Percentiles rank a stretch among this genome's conserved stretches.
Conservation (phyloP, 164 flowering plant species). For the Liriodendron chinense region DNA sequence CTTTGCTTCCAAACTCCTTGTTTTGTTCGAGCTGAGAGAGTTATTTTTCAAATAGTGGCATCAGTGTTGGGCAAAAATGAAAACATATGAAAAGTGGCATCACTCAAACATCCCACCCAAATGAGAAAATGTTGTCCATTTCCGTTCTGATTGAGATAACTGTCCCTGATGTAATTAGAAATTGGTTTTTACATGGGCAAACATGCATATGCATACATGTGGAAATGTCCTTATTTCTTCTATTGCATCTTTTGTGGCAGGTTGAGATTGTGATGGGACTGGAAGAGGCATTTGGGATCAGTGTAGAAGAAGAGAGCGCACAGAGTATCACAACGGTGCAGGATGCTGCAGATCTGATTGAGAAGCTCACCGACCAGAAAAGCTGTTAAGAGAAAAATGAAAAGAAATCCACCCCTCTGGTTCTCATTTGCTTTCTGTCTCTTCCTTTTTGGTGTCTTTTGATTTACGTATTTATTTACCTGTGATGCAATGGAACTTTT, state of each 20-base stretch:
- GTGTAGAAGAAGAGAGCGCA: constrained; percentile 83
- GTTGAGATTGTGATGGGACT: constrained; percentile 96
- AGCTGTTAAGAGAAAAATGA: no score
- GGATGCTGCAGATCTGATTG: constrained; percentile 87
- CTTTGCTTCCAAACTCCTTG: no score
- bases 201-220: neutral
- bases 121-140: neutral
- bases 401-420: neutral
- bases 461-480: no score
- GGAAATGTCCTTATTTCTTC: neutral
- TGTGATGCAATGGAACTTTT: no score
- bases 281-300: constrained; percentile 82
- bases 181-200: neutral
- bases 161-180: neutral
- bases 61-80: no score
- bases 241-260: constrained; percentile 19
- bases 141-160: no score
- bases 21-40: no score
- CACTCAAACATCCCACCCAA: no score
- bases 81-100: no score
- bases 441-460: no score
- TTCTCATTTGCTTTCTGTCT: neutral
- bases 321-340: constrained; percentile 73
- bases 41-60: no score
- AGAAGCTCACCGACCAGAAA: constrained; percentile 52